Evolutionary conservation across 441 rosid genomes (phyloP), one percentile per base, ranked within the genome.

Genomic region (Macaranga tanarius): DNA sequence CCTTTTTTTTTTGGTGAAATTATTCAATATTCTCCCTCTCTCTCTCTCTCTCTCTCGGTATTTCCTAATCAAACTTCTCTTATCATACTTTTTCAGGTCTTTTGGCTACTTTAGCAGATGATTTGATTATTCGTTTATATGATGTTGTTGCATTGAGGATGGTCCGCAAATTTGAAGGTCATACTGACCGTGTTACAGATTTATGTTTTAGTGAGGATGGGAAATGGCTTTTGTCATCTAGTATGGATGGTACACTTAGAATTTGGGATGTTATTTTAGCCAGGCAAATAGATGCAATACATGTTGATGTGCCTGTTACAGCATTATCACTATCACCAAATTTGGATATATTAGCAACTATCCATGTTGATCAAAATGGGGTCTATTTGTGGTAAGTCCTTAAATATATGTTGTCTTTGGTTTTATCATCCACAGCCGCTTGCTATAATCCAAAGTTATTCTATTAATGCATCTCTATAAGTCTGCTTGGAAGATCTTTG

Each of bases 161-260:
- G 90, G 97, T 92, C 78, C 97, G 99, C 77, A 89, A 89, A 78
- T 96, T 96, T 85, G 92, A 88, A 87, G 99, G 98, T 62, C 99
- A 96, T 60, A 77, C 89, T 48, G 99, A 96, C 78, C 92, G 98
- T 63, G 72, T 93, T 69, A 92, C 96, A 25, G 99, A 92, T 80
- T 22, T 92, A 77, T 96, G 97, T 81, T 96, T 92, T 76, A 92
- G 97, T 62, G 97, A 90, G 81, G 97, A 93, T 85, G 98, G 99
- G 61, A 96, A 96, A 81, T 96, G 99, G 99, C 89, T 96, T 61
- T 71, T 93, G 77, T 93, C 97, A 69, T 88, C 94, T 69, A 89
- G 99, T 79, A 93, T 93, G 99, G 98, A 96, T 78, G 96, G 98
- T 65, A 96, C 90, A 74, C 88, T 93, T 58, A 86, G 97, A 79